These are phyloP conservation scores for Chalaropsis ovoidea DNA, from an alignment of 2,329 filamentous ascomycete species.

Conservation along the genomic window DNA sequence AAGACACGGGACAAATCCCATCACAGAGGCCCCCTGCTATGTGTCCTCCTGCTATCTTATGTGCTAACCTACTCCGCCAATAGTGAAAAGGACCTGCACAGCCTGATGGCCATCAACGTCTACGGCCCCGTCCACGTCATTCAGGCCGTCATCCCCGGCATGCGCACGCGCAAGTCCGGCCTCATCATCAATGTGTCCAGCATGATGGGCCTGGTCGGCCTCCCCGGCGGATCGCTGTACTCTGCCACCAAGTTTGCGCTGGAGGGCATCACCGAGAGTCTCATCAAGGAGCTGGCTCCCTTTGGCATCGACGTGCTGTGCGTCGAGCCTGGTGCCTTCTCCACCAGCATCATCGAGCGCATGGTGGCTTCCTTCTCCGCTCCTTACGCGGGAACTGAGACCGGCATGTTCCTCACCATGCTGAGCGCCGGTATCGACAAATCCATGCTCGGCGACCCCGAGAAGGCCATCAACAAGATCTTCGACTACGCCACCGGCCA, in stretches of 20 bases:
- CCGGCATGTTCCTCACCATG: slow-evolving; percentile 28
- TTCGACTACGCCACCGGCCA: slow-evolving; percentile 33
- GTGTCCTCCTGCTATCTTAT: background rate
- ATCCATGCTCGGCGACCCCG: slow-evolving; percentile 36
- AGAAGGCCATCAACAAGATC: slow-evolving; percentile 33
- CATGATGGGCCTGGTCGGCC: slow-evolving; percentile 38
- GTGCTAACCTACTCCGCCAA: background rate
- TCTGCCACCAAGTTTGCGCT: slow-evolving; percentile 40
- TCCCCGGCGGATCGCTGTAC: slow-evolving; percentile 35
- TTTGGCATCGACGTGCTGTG: slow-evolving; percentile 38
- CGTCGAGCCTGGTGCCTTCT: slow-evolving; percentile 46
- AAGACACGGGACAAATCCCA: too few relatives aligned
- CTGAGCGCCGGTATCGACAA: slow-evolving; percentile 30
- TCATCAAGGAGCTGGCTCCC: slow-evolving; percentile 37
- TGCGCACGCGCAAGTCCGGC: slow-evolving; percentile 37
- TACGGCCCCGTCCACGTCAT: slow-evolving; percentile 41
- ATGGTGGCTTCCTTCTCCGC: slow-evolving; percentile 27
- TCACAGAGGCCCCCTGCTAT: too few relatives aligned
- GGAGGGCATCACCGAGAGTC: slow-evolving; percentile 38
- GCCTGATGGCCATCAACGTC: slow-evolving; percentile 41
- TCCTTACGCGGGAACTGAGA: slow-evolving; percentile 30
- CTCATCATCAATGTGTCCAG: slow-evolving; percentile 41
- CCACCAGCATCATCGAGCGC: slow-evolving; percentile 38
- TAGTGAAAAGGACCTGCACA: slow-evolving; percentile 35
- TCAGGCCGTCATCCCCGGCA: slow-evolving; percentile 39